Base-by-base conservation (phyloP, 495 filamentous ascomycete species). In the Podospora pseudoanserina region DNA sequence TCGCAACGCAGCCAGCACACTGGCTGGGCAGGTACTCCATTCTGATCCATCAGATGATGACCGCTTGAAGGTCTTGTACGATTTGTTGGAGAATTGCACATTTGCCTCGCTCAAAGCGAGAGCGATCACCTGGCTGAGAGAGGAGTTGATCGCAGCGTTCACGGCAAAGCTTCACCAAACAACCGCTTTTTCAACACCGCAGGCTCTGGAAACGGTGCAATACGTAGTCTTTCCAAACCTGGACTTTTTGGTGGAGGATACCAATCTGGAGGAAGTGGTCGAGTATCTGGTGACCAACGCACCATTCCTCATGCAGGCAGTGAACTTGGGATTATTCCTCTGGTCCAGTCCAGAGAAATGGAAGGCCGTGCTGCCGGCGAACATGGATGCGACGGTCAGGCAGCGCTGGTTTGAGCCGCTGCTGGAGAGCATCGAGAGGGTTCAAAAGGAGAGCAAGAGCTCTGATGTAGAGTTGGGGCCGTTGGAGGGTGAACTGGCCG, bases 51-150 rank as follows among this genome's bases (percentile, higher is more conserved):
- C 88, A 1, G 85, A 90, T 57, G 76, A 86, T 0, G 84, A 87
- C 32, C 86, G 93, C 1, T 85, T 96, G 55, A 86, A 88, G 4
- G 90, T 96, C 67, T 90, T 98, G 13, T 85, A 87, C 57, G 89
- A 92, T 60, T 89, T 94, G 3, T 82, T 98, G 30, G 89, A 95
- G 76, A 87, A 96, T 69, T 91, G 90, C 71, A 88, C 90, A 5
- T 92, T 88, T 73, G 85, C 91, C 27, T 85, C 90, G 2, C 84
- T 95, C 58, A 93, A 92, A 70, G 93, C 90, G 16, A 89, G 87
- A 65, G 93, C 94, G 0, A 86, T 98, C 13, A 85, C 86, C 27
- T 97, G 96, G 91, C 79, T 97, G 4, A 94, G 93, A 74, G 88
- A 93, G 63, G 94, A 97, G 75, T 85, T 94, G 2, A 80, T 94